Conservation (phyloP, 1,284 basidiomycete genomes). For the Boletus putidus region DNA sequence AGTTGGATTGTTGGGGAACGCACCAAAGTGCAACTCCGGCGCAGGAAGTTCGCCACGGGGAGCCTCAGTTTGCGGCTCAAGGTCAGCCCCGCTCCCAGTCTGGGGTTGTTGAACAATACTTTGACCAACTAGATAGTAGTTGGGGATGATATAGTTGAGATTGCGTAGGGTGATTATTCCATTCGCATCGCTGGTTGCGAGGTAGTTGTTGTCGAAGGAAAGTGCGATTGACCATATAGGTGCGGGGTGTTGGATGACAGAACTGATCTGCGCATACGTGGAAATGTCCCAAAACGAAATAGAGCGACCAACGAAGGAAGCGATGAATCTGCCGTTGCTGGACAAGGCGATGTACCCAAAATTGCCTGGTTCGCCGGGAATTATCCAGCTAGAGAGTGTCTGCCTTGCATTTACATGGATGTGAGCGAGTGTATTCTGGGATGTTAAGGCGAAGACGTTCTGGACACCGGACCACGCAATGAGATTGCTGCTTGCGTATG, state of each 20-base stretch:
- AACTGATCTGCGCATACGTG: not conserved
- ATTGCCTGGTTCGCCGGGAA: not conserved
- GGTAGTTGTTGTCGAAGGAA: not conserved
- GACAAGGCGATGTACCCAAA: not conserved
- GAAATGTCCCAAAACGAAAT: constrained; percentile 2
- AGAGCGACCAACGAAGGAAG: not conserved
- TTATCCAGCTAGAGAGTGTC: not conserved
- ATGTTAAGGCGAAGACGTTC: not conserved
- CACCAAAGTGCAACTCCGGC: not conserved
- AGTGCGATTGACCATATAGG: constrained; percentile 5
- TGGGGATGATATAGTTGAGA: not conserved
- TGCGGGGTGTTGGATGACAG: not conserved
- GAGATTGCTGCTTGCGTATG: not conserved
- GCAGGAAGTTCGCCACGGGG: no score
- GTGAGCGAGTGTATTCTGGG: not conserved
- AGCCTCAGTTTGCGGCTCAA: no score
- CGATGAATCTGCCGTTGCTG: not conserved
- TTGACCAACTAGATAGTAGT: not conserved
- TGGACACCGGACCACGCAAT: not conserved
- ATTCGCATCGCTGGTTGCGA: not conserved
- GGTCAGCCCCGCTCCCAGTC: not conserved
- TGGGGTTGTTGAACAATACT: not conserved
- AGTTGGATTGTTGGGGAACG: not conserved
- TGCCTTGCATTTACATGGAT: not conserved
- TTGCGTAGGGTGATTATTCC: not conserved